These are phyloP conservation scores for Bimuria novae-zelandiae DNA, from an alignment of 2,329 filamentous ascomycete species.

Conservation along the genomic window DNA sequence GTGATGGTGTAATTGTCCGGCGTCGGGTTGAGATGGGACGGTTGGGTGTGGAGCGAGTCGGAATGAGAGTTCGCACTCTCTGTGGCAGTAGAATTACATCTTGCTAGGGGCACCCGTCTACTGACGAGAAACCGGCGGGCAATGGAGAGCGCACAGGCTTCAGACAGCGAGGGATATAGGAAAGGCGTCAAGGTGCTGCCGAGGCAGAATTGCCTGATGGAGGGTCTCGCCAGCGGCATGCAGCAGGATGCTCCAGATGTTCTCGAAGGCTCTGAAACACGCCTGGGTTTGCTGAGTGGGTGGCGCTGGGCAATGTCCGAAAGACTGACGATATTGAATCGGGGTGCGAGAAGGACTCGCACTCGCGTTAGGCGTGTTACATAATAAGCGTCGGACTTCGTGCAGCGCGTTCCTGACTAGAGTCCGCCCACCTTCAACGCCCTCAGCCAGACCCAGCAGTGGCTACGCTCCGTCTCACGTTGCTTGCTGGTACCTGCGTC, in stretches of 20 bases:
- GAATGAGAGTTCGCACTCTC: constrained; percentile 10
- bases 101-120: constrained; percentile 20
- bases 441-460: constrained; percentile 1
- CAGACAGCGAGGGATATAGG: constrained; percentile 50
- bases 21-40: constrained; percentile 68
- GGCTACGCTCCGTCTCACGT: constrained; percentile 3
- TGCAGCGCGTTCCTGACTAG: constrained; percentile 2
- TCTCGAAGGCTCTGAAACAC: constrained; percentile 7
- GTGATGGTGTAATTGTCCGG: constrained; percentile 83
- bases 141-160: constrained; percentile 26
- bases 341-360: background rate
- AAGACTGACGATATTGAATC: constrained; percentile 1
- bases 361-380: background rate
- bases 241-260: constrained; percentile 18
- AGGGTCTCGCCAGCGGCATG: constrained; percentile 29
- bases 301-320: constrained; percentile 11
- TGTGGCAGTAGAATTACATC: constrained; percentile 36
- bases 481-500: constrained; percentile 3
- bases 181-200: constrained; percentile 50
- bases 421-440: constrained; percentile 5
- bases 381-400: constrained; percentile 4
- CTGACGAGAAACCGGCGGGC: constrained; percentile 24
- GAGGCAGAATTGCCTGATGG: constrained; percentile 32
- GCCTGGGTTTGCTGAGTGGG: constrained; percentile 4
- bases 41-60: constrained; percentile 17